Evolutionary conservation across 2,329 filamentous ascomycete genomes (phyloP), one percentile per base, ranked within the genome.

Genomic region (Neurospora sp.): DNA sequence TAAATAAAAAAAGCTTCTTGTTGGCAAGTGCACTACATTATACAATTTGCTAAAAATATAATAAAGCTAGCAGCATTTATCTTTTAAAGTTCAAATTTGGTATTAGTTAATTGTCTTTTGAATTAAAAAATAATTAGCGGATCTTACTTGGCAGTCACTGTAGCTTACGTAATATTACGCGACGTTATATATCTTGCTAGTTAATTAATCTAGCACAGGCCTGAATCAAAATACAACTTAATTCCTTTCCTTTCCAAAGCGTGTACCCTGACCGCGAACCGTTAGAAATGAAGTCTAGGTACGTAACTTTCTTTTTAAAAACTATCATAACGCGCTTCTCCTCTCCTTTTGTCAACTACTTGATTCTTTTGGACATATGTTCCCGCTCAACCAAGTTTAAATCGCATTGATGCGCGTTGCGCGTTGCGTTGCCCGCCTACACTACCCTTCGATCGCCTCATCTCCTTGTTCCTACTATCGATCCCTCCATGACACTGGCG

Each of bases 141-240:
- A 10, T 3, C 1, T 23, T n/a, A 6, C 6, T 28, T 57, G 5
- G 1, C 1, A 6, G 19, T 28, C 0, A 6, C 5, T 2, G 3
- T 19, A 12, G 19, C 46, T 62, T 62, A 62, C 23, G 23, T 62
- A 62, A 62, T 28, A 33, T 62, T 6, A 62, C 15, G 2, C 5
- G 1, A 28, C 1, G 1, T 17, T 62, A 6, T 15, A 33, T 62
- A 62, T 33, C 52, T 62, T 6, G 6, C 4, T 17, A 62, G 23
- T 17, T 8, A 17, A 62, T 17, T 33, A 62, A 17, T 62, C 6
- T 62, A 33, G 11, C 52, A 17, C 6, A 33, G 15, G 23, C 23
- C 4, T 62, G 1, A 15, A 33, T 17, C 8, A 62, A 33, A 33
- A 33, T 33, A 62, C 23, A 62, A 62, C 52, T 17, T 33, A 3